Evolutionary conservation across 129 eudicot species (phyloP), one percentile per base, ranked within the genome.

Genomic region (Flaveria ramosissima): DNA sequence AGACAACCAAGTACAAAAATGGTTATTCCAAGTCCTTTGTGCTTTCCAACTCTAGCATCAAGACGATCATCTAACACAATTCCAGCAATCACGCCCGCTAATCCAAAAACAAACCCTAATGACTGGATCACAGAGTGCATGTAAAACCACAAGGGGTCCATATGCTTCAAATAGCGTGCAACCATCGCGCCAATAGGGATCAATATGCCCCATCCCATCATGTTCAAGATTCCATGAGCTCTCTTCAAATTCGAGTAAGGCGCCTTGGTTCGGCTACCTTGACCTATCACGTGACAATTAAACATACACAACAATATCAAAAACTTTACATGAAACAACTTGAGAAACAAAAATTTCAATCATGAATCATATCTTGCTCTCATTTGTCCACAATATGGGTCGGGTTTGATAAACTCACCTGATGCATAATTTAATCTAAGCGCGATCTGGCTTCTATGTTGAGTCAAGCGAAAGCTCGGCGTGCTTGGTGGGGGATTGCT

Each of bases 121-220:
- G 85, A 70, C 20, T 94, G 98, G 62, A 94, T 55, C 19, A 73
- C 19, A 0, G 79, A 55, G 21, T 94, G 98, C 3, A 83, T 24
- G 56, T 94, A 91, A 76, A 94, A 94, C 97, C 97, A 94, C 0
- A 86, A 19, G 9, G 96, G 92, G 30, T 89, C 96, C 78, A 80
- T 72, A 59, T 86, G 84, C 79, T 77, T 87, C 55, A 87, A 24
- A 82, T 87, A 76, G 2, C 96, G 84, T 61, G 97, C 97, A 14
- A 86, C 85, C 73, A 89, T 72, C 0, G 71, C 88, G 7, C 98
- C 98, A 36, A 89, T 84, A 12, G 93, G 88, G 78, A 91, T 17
- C 21, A 94, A 52, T 30, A 91, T 84, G 9, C 90, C 97, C 98
- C 98, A 94, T 47, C 92, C 93, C n/a, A 87, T 7, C 85, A 94